Evolutionary conservation across 345 rosid genomes (phyloP).

Genomic region (Eucalyptus marginata): DNA sequence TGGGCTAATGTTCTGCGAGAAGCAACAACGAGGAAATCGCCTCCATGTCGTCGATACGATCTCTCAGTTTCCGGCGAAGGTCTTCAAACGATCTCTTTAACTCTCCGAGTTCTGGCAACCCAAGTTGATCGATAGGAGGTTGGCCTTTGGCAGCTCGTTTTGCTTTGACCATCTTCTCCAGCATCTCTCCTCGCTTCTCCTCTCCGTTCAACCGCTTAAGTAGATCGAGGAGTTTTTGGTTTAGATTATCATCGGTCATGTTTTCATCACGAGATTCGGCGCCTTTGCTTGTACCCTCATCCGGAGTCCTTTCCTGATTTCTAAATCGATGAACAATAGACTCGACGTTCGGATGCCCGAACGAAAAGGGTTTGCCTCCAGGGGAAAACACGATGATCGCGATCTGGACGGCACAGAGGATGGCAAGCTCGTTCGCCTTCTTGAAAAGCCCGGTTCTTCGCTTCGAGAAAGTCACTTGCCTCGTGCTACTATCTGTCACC

Average conservation of each 20-base stretch:
- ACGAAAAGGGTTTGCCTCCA: conserved; percentile 56
- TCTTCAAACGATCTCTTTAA: conserved; percentile 9
- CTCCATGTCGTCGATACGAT: conserved; percentile 8
- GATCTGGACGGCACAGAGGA: conserved; percentile 38
- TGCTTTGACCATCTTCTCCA: conserved; percentile 8
- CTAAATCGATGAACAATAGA: conserved; percentile 21
- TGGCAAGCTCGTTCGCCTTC: conserved; percentile 51
- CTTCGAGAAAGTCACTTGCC: conserved; percentile 67
- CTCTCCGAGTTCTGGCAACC: conserved; percentile 7
- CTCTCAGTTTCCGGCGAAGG: conserved; percentile 3
- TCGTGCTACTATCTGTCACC: conserved; percentile 39
- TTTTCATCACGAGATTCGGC: not conserved
- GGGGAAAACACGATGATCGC: conserved; percentile 64
- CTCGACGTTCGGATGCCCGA: conserved; percentile 52
- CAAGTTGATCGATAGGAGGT: not conserved
- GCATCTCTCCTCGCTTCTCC: conserved; percentile 18
- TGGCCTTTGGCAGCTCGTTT: not conserved
- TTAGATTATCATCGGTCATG: not conserved
- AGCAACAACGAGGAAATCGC: conserved; percentile 25
- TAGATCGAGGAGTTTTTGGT: not conserved
- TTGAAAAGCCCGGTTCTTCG: conserved; percentile 57
- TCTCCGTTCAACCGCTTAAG: conserved; percentile 11
- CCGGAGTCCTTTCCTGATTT: not conserved
- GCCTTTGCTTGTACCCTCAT: not conserved
- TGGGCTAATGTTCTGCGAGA: not conserved